Base-by-base conservation (phyloP, 176 grass and related monocot species). In the Coix lacrymajobi region DNA sequence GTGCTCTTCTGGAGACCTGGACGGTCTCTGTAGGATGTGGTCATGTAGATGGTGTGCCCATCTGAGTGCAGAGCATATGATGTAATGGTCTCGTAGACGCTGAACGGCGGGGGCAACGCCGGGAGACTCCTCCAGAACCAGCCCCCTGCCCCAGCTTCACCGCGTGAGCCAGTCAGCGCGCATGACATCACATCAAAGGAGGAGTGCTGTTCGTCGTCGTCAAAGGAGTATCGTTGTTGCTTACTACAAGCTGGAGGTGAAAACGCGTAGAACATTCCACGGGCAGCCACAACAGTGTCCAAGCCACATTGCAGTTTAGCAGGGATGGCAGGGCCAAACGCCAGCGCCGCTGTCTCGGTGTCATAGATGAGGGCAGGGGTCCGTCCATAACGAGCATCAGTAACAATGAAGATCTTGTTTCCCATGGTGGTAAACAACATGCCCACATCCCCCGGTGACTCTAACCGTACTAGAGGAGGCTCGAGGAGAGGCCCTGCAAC, bases 161-260 rank as follows among this genome's bases (percentile, higher is more conserved):
- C 2, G 0, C 22, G 72, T 3, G 28, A 34, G 0, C 19, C 11
- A 6, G 6, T 31, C 45, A 2, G 22, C 7, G 38, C 22, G 19
- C 80, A 73, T 9, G 81, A 67, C 71, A 84, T 52, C 14, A 29
- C 44, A 3, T 66, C 8, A n/a, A 84, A 84, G 61, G 71, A 65
- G 14, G 71, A 65, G 14, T 29, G 58, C 24, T 46, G 81, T 16
- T 19, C 1, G 5, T 51, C 45, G 6, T 17, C 45, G 17, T 17
- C 14, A 6, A 5, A 17, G 14, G 15, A 17, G 14, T 10, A n/a
- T 32, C 4, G 71, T 11, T 61, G 2, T 30, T 56, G n/a, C n/a
- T n/a, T n/a, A n/a, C n/a, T 77, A 1, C 22, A 60, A 2, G 46
- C 36, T 1, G 29, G 34, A 19, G 24, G 11, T 8, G 66, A 31